phyloP scores from a whole-genome alignment of 495 filamentous ascomycete species.

The Entonaema liquescens region DNA sequence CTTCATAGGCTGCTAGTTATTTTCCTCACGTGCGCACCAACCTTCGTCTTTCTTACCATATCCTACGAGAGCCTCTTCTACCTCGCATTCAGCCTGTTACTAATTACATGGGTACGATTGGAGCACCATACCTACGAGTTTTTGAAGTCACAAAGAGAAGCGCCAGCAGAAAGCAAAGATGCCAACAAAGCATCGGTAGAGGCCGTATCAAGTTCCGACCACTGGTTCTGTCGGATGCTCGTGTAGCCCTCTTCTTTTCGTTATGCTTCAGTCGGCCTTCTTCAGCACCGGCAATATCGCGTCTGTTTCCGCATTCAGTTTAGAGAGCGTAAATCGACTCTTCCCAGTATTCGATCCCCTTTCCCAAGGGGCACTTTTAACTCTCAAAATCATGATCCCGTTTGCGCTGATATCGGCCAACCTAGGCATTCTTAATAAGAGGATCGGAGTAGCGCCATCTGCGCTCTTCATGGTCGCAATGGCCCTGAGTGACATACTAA shows the following conservation, averaged over 20 bases:
- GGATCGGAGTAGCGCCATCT: constrained; percentile 80
- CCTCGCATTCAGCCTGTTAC: constrained; percentile 81
- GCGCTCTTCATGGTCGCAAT: constrained; percentile 96
- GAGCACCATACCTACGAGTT: constrained; percentile 81
- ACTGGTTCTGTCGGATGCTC: constrained; percentile 80
- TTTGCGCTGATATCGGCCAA: constrained; percentile 94
- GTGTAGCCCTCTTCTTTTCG: constrained; percentile 94
- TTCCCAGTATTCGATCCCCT: constrained; percentile 95
- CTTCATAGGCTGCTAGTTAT: constrained; percentile 88
- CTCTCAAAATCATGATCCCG: constrained; percentile 91
- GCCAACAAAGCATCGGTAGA: constrained; percentile 28
- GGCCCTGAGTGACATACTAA: constrained; percentile 90
- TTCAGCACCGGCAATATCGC: constrained; percentile 98
- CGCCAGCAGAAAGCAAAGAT: constrained; percentile 36
- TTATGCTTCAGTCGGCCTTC: constrained; percentile 92
- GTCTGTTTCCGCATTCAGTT: constrained; percentile 90
- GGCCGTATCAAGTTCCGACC: constrained; percentile 65
- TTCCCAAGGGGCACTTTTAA: constrained; percentile 84
- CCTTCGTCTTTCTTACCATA: constrained; percentile 96
- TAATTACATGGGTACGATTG: constrained; percentile 89
- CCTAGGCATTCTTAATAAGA: constrained; percentile 89
- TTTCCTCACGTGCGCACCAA: constrained; percentile 92
- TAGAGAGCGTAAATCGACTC: constrained; percentile 91
- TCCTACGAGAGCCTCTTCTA: constrained; percentile 99
- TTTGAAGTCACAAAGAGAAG: constrained; percentile 46